Base-by-base conservation (phyloP, 2,329 filamentous ascomycete species). In the Fusarium anguioides region DNA sequence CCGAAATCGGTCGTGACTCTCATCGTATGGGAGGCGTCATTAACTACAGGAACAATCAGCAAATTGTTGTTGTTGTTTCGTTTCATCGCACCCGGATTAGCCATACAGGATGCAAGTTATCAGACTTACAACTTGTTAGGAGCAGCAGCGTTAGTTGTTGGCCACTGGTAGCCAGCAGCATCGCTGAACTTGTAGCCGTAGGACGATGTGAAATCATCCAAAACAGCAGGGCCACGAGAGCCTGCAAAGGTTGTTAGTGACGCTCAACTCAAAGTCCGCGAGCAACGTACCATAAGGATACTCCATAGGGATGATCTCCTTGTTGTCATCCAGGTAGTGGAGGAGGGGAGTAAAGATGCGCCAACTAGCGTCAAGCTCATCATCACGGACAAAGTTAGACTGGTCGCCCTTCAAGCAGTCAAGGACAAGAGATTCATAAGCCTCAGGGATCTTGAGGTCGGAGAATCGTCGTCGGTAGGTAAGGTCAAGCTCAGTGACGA, bases 101-200 rank as follows among this genome's bases (percentile, higher is more conserved):
- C 46, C 60, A 42, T 66, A 57, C 58, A 58, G 46, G 46, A 60
- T 60, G 49, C 64, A 50, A 56, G 55, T 55, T 50, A 40, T 50
- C 15, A 52, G 64, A 85, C 84, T 88, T 89, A 96, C 86, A 96
- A 88, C 85, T 94, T 94, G 86, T 93, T 94, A 45, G 82, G 82
- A 39, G 86, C 83, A 33, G 88, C 83, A 31, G 88, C 87, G 67
- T 89, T 89, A 60, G 91, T 93, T 59, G 92, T 91, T 33, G 93
- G 93, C 94, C 94, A 97, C 81, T 97, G 93, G 83, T 97, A 97
- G 56, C 94, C 94, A 72, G 94, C 92, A 64, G 94, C 93, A 75
- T 99, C 96, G 77, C 92, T 96, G 85, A 99, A 99, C 81, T 97
- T 97, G 87, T 99, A 99, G 68, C 96, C 96, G 78, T 97, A 99